Base-by-base conservation (phyloP, 2,329 filamentous ascomycete species). In the Nectriaceae sp. region DNA sequence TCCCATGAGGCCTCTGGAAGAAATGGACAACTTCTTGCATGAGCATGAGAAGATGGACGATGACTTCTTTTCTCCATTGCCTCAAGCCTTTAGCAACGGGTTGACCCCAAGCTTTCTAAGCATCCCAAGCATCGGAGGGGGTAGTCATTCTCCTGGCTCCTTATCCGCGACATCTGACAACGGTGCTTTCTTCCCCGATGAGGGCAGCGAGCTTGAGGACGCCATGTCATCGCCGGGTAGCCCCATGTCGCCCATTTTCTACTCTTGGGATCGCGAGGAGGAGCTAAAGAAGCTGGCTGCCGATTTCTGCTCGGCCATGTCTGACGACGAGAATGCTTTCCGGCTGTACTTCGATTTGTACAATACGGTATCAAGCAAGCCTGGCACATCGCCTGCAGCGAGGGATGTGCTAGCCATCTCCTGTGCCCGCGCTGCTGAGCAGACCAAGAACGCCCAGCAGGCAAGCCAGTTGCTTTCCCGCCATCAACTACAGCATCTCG, bases 241-340 rank as follows among this genome's bases (percentile, higher is more conserved):
- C 3, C 41, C 21, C 5, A 15, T 6, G 4, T 4, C 21, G 5
- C 13, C 13, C 11, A 40, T 33, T 21, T n/a, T 22, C 29, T 59
- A 57, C 21, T 46, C 49, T 6, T 61, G 57, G 59, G 42, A 40
- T 19, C 31, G 37, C 11, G 21, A 33, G 16, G 47, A 50, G 10
- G 49, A 56, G n/a, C 40, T 35, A 6, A 56, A 40, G 35, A 62
- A 61, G 45, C 56, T 61, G 31, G 52, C 56, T 20, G 61, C 61
- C 26, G 61, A 64, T 47, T 64, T 64, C 38, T 59, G 50, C 21
- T 52, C 52, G 21, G 52, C 56, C 35, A 59, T 62, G 54, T 51
- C 49, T 5, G 61, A 64, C 36, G 58, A 61, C n/a, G 35, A 54
- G 33, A 61, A 58, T 35, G 56, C 61, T 21, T 59, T 53, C 19